Base-by-base conservation (phyloP, 495 filamentous ascomycete species). In the Penicillium alfredii region DNA sequence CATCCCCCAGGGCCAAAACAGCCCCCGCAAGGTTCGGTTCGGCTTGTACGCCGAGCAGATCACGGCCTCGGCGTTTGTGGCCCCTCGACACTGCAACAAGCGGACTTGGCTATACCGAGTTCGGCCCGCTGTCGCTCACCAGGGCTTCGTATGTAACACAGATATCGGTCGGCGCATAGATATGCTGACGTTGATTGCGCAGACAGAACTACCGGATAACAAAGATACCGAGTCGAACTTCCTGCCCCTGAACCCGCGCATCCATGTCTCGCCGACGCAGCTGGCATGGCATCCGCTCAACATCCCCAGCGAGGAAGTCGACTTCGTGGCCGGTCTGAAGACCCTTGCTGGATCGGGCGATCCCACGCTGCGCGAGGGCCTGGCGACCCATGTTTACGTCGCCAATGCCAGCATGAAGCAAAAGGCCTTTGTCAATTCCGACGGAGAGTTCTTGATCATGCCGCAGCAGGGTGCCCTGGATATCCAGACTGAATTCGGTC, bases 191-290 rank as follows among this genome's bases (percentile, higher is more conserved):
- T 25, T 8, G 11, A n/a, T 1, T 19, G 6, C 1, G 30, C 29
- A 65, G 74, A 74, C 62, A 23, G 65, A 60, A 34, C 61, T 57
- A 32, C 66, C 60, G 40, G 73, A 70, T 40, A 73, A 73, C 49
- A 38, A 49, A 39, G 56, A 62, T 26, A 64, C 61, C 19, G 61
- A 72, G 55, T 63, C 57, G 14, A 66, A 59, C 45, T 74, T 74
- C 43, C 44, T 71, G 2, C 67, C 67, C 0, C 37, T 71, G 14
- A 68, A 70, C 42, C 64, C 65, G 5, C 72, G 68, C 40, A 69
- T 84, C 14, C 77, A 81, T 42, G 72, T 85, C 50, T 80, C 84
- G 6, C 68, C 68, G 19, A 71, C 67, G 1, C 66, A 69, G 41
- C 56, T 69, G 2, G 69, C 67, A 23, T 72, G 69, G 69, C 58